A percentile compares a stretch with the other conserved stretches of the same genome.
Evolutionary conservation across 352 stramenopile genomes (phyloP).

Genomic region (Chrysophaeum taylorii): DNA sequence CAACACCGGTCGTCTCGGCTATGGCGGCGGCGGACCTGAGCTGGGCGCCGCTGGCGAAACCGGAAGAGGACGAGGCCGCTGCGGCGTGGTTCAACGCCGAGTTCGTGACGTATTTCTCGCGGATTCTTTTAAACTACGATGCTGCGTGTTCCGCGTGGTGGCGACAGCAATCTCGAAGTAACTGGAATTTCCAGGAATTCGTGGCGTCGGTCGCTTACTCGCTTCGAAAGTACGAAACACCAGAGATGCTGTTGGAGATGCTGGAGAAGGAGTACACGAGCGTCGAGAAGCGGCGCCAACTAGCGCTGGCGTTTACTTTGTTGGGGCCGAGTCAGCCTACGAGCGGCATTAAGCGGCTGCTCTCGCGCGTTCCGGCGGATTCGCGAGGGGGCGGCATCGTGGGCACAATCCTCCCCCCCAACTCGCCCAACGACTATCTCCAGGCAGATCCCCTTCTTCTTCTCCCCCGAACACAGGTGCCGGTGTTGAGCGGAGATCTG

Average conservation of each 20-base stretch:
- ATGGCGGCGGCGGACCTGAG: too few relatives aligned
- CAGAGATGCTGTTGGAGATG: too few relatives aligned
- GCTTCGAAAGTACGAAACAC: conserved; percentile 6
- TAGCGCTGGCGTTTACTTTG: conserved; percentile 3
- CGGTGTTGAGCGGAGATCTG: background rate
- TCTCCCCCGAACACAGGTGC: background rate
- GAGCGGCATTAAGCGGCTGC: background rate
- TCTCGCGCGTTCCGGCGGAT: background rate
- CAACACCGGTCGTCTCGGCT: too few relatives aligned
- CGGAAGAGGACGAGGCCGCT: too few relatives aligned
- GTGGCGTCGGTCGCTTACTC: conserved; percentile 10
- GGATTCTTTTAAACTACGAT: conserved; percentile 22
- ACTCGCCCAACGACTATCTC: conserved; percentile 1
- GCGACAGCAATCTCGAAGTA: background rate
- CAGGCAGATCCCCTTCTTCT: background rate
- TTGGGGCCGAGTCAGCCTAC: background rate
- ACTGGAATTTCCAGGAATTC: conserved; percentile 6
- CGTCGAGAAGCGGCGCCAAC: conserved; percentile 2
- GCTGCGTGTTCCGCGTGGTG: conserved; percentile 7
- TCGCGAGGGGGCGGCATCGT: background rate
- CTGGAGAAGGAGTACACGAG: too few relatives aligned
- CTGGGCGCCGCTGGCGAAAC: too few relatives aligned
- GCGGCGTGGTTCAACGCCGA: too few relatives aligned
- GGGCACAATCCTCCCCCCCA: background rate
- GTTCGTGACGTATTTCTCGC: conserved; percentile 17